Base-by-base conservation (phyloP, 495 filamentous ascomycete species). In the Penicillium steckii region DNA sequence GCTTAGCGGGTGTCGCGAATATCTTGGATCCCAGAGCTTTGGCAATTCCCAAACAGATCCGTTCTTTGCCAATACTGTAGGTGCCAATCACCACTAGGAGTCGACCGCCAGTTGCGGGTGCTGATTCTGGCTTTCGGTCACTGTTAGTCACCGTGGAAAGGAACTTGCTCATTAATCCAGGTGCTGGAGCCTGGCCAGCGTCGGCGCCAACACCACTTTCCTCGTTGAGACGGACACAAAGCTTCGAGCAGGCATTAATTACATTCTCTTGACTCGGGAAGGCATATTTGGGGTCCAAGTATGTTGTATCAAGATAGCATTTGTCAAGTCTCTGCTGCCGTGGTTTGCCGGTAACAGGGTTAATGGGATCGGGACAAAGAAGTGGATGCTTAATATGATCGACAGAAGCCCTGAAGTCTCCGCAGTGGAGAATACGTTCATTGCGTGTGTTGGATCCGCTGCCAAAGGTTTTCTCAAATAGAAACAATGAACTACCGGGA, bases 231-330 rank as follows among this genome's bases (percentile, higher is more conserved):
- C 77, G 80, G 8, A 87, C 84, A 65, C 92, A 97, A 64, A 97
- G 84, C n/a, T 94, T 88, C 0, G 88, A 85, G 64, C 91, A 96
- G n/a, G 91, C 84, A 41, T 75, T 73, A 49, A 96, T 88, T 38
- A 99, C 94, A 51, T 90, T 83, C 30, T 86, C 77, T 63, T 99
- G 94, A 21, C 79, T 85, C 0, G 95, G 94, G 61, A 99, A 99
- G 0, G 92, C 86, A 70, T 97, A 99, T 44, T 91, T 92, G 1
- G 94, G 94, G 50, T 90, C 94, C 2, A 99, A 78, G 62, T 99
- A 99, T 0, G 94, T 99, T 0, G 94, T 99, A 62, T 99, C 94
- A 10, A 99, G 79, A 62, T 99, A 99, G 67, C 95, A 96, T 17
- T 87, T 80, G 63, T 99, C 95, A 40, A 99, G 87, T 53, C 84